phyloP scores from a whole-genome alignment of 495 filamentous ascomycete species.

The Tuber indicum region DNA sequence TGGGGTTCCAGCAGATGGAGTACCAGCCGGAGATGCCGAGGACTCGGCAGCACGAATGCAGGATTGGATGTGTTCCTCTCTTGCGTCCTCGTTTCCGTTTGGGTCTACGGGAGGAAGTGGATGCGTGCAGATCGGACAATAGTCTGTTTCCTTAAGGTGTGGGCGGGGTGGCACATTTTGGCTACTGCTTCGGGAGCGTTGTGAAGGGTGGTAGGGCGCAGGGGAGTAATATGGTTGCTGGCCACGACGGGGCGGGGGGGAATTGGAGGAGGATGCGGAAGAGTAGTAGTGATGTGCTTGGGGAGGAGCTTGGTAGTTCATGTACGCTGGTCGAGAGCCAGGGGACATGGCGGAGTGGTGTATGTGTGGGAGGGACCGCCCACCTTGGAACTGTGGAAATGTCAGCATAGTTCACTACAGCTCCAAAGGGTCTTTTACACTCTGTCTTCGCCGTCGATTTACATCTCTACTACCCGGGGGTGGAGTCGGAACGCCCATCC shows the following conservation, averaged over 20 bases:
- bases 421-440: background rate
- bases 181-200: constrained; percentile 28
- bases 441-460: background rate
- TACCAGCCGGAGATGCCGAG: constrained; percentile 4
- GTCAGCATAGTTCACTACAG: background rate
- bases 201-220: constrained; percentile 36
- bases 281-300: constrained; percentile 20
- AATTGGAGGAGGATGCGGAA: constrained; percentile 28
- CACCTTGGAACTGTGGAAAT: constrained; percentile 12
- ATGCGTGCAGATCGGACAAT: constrained; percentile 80
- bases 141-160: constrained; percentile 67
- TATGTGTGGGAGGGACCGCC: constrained; percentile 16
- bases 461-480: background rate
- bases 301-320: constrained; percentile 7
- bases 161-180: constrained; percentile 32
- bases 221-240: constrained; percentile 28
- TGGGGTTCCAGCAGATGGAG: background rate
- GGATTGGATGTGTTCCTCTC: constrained; percentile 67
- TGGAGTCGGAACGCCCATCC: constrained; percentile 9
- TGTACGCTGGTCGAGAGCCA: background rate
- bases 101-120: constrained; percentile 62
- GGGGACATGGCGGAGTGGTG: constrained; percentile 15
- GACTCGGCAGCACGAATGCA: constrained; percentile 57
- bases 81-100: constrained; percentile 55
- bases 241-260: constrained; percentile 36